A percentile compares a stretch with the other conserved stretches of the same genome.
Evolutionary conservation across 2,329 filamentous ascomycete genomes (phyloP).

Genomic region (Truncatella angustata): DNA sequence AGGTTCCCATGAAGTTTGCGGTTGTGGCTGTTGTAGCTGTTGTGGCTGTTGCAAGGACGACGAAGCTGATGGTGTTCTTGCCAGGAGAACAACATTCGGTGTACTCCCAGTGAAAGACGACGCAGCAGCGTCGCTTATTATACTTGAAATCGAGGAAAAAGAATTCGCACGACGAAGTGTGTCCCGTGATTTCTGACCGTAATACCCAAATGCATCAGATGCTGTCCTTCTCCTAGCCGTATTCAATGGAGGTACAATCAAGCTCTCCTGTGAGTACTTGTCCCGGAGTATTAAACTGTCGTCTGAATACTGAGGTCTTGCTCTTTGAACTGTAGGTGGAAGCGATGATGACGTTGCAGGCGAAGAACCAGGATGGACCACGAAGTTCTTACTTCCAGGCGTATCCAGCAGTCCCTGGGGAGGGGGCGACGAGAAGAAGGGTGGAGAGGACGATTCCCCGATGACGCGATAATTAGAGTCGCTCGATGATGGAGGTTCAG

Average conservation of each 20-base stretch:
- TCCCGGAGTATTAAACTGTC: slow-evolving; percentile 34
- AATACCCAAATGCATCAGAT: slow-evolving; percentile 47
- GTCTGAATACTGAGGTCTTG: slow-evolving; percentile 29
- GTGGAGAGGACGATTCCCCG: slow-evolving; percentile 47
- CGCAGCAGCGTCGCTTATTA: slow-evolving; percentile 48
- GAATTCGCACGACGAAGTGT: slow-evolving; percentile 49
- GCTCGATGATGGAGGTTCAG: slow-evolving; percentile 39
- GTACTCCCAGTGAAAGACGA: slow-evolving; percentile 37
- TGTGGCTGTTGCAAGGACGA: no score
- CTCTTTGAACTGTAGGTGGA: slow-evolving; percentile 24
- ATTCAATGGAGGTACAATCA: slow-evolving; percentile 55
- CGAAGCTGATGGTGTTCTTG: slow-evolving; percentile 24
- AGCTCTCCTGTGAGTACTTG: slow-evolving; percentile 60
- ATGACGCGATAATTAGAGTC: slow-evolving; percentile 52
- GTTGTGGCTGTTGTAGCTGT: no score
- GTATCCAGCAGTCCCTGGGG: slow-evolving; percentile 20
- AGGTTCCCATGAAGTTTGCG: slow-evolving; percentile 26
- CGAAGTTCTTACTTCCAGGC: slow-evolving; percentile 46
- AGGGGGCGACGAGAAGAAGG: slow-evolving; percentile 27
- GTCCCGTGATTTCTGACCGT: slow-evolving; percentile 51
- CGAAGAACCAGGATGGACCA: slow-evolving; percentile 47
- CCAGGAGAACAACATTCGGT: slow-evolving; percentile 37
- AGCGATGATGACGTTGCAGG: slow-evolving; percentile 39
- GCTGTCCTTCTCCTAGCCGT: slow-evolving; percentile 43
- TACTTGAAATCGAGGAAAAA: slow-evolving; percentile 53